These are phyloP conservation scores for Pseudogymnoascus sp. DNA, from an alignment of 2,329 filamentous ascomycete genomes.

Conservation along the genomic window DNA sequence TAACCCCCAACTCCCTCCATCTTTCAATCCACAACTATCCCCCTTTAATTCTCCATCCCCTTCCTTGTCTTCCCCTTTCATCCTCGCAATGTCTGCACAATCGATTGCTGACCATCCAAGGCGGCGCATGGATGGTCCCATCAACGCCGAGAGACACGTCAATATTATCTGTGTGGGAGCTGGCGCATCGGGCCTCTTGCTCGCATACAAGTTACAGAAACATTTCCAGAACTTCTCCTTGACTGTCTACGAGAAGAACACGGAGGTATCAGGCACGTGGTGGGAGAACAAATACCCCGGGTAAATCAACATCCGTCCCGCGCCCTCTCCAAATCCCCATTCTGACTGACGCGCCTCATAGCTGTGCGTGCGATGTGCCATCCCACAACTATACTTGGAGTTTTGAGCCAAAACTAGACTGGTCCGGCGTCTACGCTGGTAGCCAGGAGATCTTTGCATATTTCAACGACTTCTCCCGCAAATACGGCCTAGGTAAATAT, in stretches of 20 bases:
- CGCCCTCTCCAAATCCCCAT: too few species aligned
- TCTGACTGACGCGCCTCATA: too few species aligned
- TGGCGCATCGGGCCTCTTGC: slow-evolving; percentile 37
- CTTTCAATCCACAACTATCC: not conserved
- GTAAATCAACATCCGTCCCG: slow-evolving; percentile 17
- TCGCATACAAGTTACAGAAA: slow-evolving; percentile 41
- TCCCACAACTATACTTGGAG: too few species aligned
- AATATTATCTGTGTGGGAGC: slow-evolving; percentile 36
- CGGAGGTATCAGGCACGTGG: slow-evolving; percentile 41
- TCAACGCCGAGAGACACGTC: slow-evolving; percentile 12
- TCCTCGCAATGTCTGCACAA: not conserved
- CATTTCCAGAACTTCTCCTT: slow-evolving; percentile 33
- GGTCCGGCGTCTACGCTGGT: too few species aligned
- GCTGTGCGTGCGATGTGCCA: too few species aligned
- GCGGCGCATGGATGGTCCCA: slow-evolving; percentile 14
- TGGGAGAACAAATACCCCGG: slow-evolving; percentile 40
- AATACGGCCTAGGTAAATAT: too few species aligned
- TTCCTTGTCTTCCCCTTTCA: not conserved
- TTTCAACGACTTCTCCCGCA: too few species aligned
- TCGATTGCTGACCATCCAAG: not conserved
- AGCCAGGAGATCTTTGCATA: too few species aligned
- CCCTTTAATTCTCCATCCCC: not conserved
- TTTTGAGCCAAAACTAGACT: too few species aligned
- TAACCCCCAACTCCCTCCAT: not conserved
- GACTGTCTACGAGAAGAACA: slow-evolving; percentile 40